phyloP scores from a whole-genome alignment of 768 basidiomycete genomes.

The Ramaria sp. region DNA sequence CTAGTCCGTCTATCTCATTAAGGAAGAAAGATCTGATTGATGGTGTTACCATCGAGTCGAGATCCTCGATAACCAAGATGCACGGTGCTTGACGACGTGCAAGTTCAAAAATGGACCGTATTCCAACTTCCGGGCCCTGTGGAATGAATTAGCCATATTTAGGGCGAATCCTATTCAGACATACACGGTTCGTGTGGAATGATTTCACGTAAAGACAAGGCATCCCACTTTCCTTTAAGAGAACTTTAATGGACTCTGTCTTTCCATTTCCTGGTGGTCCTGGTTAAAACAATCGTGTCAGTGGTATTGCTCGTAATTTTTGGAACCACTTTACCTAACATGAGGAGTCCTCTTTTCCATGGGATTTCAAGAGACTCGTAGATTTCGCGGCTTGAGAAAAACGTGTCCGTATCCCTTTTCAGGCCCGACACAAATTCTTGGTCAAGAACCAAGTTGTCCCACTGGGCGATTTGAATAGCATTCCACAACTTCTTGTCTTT shows the following conservation, averaged over 20 bases:
- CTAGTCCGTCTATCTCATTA: conserved; percentile 24
- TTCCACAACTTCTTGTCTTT: conserved; percentile 18
- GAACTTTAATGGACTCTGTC: conserved; percentile 26
- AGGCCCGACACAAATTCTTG: conserved; percentile 23
- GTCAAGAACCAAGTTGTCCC: conserved; percentile 26
- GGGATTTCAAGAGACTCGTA: conserved; percentile 30
- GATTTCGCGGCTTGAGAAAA: conserved; percentile 27
- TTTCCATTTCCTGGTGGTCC: conserved; percentile 31
- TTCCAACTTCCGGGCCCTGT: conserved; percentile 17
- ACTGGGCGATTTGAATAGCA: conserved; percentile 20
- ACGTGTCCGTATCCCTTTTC: conserved; percentile 26
- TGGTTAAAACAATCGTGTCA: neutral
- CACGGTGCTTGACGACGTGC: conserved; percentile 24
- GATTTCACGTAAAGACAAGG: conserved; percentile 31
- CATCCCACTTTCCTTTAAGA: conserved; percentile 18
- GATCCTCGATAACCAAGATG: conserved; percentile 30
- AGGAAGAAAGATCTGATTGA: conserved; percentile 31
- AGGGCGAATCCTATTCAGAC: neutral
- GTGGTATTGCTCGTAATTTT: neutral
- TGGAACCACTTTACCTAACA: neutral
- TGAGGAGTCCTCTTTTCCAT: conserved; percentile 22
- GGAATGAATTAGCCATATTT: neutral
- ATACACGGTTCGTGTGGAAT: conserved; percentile 23
- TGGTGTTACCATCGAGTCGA: conserved; percentile 31
- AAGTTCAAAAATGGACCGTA: conserved; percentile 25